phyloP scores from a whole-genome alignment of 768 basidiomycete genomes.

The Favolaschia claudopus region DNA sequence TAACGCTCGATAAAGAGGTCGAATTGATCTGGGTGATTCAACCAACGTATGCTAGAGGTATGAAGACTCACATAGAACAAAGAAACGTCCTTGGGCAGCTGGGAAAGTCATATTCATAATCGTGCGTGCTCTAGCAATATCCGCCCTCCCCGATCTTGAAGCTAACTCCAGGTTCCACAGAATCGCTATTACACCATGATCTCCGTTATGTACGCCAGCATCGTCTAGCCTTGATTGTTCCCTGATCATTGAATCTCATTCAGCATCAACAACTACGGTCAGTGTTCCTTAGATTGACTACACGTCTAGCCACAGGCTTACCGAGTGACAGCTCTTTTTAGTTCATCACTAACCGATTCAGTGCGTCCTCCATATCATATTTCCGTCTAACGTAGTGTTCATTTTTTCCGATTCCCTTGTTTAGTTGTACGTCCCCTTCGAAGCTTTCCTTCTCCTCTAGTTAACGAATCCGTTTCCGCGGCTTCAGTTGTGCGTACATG shows the following conservation, averaged over 20 bases:
- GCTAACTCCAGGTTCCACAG: conserved; percentile 35
- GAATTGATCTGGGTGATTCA: conserved; percentile 62
- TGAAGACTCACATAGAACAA: too few species aligned
- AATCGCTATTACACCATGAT: conserved; percentile 65
- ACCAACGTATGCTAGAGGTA: neutral
- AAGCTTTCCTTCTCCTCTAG: neutral
- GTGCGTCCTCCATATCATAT: conserved; percentile 37
- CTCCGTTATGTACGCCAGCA: conserved; percentile 55
- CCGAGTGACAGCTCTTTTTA: conserved; percentile 48
- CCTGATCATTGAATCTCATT: neutral
- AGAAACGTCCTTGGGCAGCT: conserved; percentile 63
- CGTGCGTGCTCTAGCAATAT: conserved; percentile 46
- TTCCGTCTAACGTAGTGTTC: neutral
- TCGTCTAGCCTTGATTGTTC: neutral
- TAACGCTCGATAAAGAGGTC: conserved; percentile 62
- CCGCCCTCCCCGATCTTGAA: neutral
- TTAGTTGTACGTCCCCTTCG: conserved; percentile 42
- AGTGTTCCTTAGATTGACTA: conserved; percentile 11
- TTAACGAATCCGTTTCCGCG: too few species aligned
- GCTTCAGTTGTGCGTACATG: neutral
- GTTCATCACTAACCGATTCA: conserved; percentile 43
- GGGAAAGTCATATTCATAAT: conserved; percentile 63
- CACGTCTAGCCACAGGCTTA: conserved; percentile 8
- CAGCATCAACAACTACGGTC: conserved; percentile 66
- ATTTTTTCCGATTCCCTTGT: conserved; percentile 13